Evolutionary conservation across 108 stramenopile genomes (phyloP), one percentile per base, ranked within the genome.

Genomic region (Epithemia pelagica): DNA sequence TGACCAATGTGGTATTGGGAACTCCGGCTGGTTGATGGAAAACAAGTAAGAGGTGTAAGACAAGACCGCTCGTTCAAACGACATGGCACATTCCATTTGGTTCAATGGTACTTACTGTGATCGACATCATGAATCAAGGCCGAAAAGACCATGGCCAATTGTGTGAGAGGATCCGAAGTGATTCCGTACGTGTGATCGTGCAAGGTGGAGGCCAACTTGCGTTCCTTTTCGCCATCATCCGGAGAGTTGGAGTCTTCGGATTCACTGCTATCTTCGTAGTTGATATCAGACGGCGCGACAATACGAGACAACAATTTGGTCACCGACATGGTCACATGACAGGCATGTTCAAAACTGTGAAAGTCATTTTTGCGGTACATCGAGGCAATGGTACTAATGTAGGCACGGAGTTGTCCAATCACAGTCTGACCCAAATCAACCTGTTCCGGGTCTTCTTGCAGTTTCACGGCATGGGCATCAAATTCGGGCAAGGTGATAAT

Each of bases 331-430:
- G 71, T 75, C 23, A 81, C 77, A 60, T 81, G 80, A 25, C 63
- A 52, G 25, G 70, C 69, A 60, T 81, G 80, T 58, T 75, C 77
- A 57, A 81, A 78, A 5, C 64, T 72, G 61, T 81, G 80, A 63
- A 81, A 81, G 20, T 68, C 62, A 21, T 78, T 78, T 20, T 61
- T 10, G 19, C 72, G 71, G 37, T 82, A 76, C 63, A 71, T 65
- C 2, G 15, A 10, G 25, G 70, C 52, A 58, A 71, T 58, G 23
- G 20, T 54, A 3, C 24, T 26, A 18, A 71, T 64, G 52, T 58
- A 65, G 1, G 27, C 25, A 24, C 57, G 30, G 32, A 71, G 54
- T 46, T 71, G 64, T 65, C 24, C 19, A 2, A 29, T 23, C 25
- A 67, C 66, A 5, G 58, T 23, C 8, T 61, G 59, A 5, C 22